Evolutionary conservation across 768 basidiomycete genomes (phyloP).

Genomic region (Tylopilus cervinicoccineus): DNA sequence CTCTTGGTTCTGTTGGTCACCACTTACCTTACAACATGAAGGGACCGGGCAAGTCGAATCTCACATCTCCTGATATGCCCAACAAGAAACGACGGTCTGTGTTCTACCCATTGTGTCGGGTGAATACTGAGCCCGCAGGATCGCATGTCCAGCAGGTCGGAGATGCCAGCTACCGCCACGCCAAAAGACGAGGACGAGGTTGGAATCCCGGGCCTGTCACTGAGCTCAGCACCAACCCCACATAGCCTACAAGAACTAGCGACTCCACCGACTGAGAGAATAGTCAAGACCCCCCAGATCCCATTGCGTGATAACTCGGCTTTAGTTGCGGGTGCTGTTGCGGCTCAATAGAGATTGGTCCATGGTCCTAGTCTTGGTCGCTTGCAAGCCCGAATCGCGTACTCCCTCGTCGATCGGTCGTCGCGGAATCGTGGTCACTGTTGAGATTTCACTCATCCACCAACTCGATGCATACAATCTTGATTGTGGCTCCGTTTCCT

Average conservation of each 20-base stretch:
- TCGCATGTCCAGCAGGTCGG: constrained; percentile 40
- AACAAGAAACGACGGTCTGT: constrained; percentile 81
- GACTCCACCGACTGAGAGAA: constrained; percentile 38
- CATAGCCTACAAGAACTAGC: constrained; percentile 35
- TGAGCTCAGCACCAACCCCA: constrained; percentile 29
- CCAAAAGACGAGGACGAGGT: constrained; percentile 38
- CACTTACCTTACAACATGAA: constrained; percentile 38
- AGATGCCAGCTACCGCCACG: constrained; percentile 21
- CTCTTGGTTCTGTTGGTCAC: constrained; percentile 13
- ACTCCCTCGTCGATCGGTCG: neutral
- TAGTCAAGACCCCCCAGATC: constrained; percentile 57
- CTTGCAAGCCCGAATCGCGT: constrained; percentile 2
- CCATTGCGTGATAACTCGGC: constrained; percentile 60
- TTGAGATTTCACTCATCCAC: neutral
- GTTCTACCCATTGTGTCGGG: constrained; percentile 15
- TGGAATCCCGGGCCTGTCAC: constrained; percentile 32
- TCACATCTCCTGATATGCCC: constrained; percentile 66
- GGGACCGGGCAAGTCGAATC: constrained; percentile 57
- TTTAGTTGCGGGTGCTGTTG: constrained; percentile 44
- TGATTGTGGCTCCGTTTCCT: constrained; percentile 12
- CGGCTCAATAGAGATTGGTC: constrained; percentile 25
- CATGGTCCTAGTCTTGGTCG: neutral
- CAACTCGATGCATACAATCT: constrained; percentile 11
- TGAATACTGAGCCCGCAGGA: constrained; percentile 28
- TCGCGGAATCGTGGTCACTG: constrained; percentile 5